Base-by-base conservation (phyloP, 768 basidiomycete species). In the Tephrocybe sp. region DNA sequence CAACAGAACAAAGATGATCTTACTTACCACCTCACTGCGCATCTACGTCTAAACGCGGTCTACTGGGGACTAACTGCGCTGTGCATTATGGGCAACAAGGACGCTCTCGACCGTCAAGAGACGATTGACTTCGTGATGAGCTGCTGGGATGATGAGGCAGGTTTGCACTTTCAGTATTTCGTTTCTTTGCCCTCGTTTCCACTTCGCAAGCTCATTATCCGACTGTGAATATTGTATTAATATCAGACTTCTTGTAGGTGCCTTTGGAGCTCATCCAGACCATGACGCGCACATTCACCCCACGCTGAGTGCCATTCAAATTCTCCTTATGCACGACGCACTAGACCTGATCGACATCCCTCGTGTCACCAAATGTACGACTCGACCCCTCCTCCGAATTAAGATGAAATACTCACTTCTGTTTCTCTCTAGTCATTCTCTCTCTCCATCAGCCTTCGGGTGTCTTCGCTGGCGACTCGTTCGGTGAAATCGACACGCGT, bases 1-100 rank as follows among this genome's bases (percentile, higher is more conserved):
- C 20, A 40, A n/a, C 60, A 89, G 89, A 85, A 74, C 68, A 86
- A 87, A 51, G 83, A 92, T 72, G 92, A 93, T 57, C 77, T 97
- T 14, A 76, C 80, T 1, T 96, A 96, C 69, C 92, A 96, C 65
- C 76, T 96, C 16, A 95, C 95, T 0, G 77, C 93, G 11, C 97
- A 99, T 68, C 79, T 98, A 6, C 89, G 96, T 6, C 75, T 99
- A 69, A 98, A 98, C 66, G 96, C 94, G 2, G 76, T 98, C 7
- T 99, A 97, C 68, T 99, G 97, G 97, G 97, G 93, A 7, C 73
- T 94, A 35, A 92, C 89, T 0, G 93, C 97, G 0, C 72, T 96
- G 2, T 88, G 79, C 33, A 74, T 93, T 40, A 89, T 98, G 85
- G 81, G 78, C 1, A 79, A 78, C 39, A 72, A 82, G 48, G 87